Evolutionary conservation across 208 protist species (phyloP).

Genomic region (Leishmania aethiopica): DNA sequence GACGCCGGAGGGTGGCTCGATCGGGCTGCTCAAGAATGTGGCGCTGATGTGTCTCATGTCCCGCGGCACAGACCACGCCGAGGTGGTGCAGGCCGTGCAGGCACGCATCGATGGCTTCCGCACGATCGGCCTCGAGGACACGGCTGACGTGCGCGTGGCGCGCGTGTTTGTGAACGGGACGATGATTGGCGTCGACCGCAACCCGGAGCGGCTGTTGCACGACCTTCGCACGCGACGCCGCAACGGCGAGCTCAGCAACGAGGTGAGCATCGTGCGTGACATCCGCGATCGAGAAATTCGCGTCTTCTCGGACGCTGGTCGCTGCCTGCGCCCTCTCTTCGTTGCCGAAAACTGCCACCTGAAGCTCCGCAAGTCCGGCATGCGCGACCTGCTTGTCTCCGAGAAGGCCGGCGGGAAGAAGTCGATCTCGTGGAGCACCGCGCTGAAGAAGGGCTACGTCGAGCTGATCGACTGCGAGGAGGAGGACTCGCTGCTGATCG

Average conservation of each 20-base stretch:
- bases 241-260: slow-evolving; percentile 76
- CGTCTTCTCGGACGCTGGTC: slow-evolving; percentile 77
- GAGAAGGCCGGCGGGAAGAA: slow-evolving; percentile 72
- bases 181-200: slow-evolving; percentile 82
- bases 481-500: slow-evolving; percentile 99
- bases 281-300: slow-evolving; percentile 73
- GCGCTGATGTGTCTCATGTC: slow-evolving; percentile 98
- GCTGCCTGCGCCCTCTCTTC: slow-evolving; percentile 76
- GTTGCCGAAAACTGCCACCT: slow-evolving; percentile 67
- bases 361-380: slow-evolving; percentile 58
- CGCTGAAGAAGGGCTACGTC: slow-evolving; percentile 70
- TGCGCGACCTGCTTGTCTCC: slow-evolving; percentile 79
- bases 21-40: slow-evolving; percentile 99
- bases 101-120: slow-evolving; percentile 75
- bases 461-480: slow-evolving; percentile 99
- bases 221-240: slow-evolving; percentile 77
- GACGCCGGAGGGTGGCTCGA: slow-evolving; percentile 98
- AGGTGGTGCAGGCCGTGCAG: slow-evolving; percentile 75
- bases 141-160: slow-evolving; percentile 60
- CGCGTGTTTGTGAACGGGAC: slow-evolving; percentile 85
- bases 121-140: slow-evolving; percentile 79
- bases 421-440: slow-evolving; percentile 70
- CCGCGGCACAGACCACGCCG: slow-evolving; percentile 93
- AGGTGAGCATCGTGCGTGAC: slow-evolving; percentile 80
- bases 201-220: slow-evolving; percentile 71